These are phyloP conservation scores for Apiosordaria backusii DNA, from an alignment of 495 filamentous ascomycete species.

Conservation along the genomic window DNA sequence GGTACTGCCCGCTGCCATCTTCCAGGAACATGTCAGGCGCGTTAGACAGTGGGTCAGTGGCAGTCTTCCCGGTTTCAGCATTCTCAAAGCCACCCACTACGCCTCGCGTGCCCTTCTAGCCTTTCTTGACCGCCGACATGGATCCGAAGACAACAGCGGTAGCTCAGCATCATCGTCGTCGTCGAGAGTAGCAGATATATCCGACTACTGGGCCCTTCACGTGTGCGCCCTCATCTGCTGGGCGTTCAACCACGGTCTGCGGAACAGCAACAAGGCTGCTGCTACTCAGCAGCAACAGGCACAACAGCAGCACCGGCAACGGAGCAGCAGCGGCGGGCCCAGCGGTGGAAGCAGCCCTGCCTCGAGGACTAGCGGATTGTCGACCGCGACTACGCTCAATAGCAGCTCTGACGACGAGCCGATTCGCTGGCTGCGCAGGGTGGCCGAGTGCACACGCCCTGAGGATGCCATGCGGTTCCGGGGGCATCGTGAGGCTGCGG, in stretches of 20 bases:
- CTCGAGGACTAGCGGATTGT: constrained; percentile 34
- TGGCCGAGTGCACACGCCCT: constrained; percentile 48
- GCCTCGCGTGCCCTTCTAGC: constrained; percentile 33
- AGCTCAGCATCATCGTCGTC: background rate
- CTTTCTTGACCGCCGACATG: constrained; percentile 21
- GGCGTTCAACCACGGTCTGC: constrained; percentile 44
- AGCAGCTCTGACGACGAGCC: constrained; percentile 38
- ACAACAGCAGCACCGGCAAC: constrained; percentile 13
- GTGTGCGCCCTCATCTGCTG: constrained; percentile 48
- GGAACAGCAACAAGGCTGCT: constrained; percentile 66
- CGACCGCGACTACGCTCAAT: constrained; percentile 26
- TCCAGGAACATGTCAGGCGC: constrained; percentile 37
- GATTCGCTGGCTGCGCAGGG: constrained; percentile 56
- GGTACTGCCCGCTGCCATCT: constrained; percentile 33
- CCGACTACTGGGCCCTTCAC: constrained; percentile 49
- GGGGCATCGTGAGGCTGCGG: constrained; percentile 32
- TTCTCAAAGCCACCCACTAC: constrained; percentile 29
- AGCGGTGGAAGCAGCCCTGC: constrained; percentile 51
- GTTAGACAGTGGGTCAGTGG: constrained; percentile 36
- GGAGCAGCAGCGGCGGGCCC: constrained; percentile 57
- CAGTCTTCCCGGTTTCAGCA: constrained; percentile 17
- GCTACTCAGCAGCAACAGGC: constrained; percentile 40
- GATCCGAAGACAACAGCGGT: constrained; percentile 12
- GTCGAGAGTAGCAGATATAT: constrained; percentile 31
- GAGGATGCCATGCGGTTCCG: constrained; percentile 31